A percentile compares a stretch with the other conserved stretches of the same genome.
Evolutionary conservation across 2,329 filamentous ascomycete genomes (phyloP).

Genomic region (Phaeosphaeria sp.): DNA sequence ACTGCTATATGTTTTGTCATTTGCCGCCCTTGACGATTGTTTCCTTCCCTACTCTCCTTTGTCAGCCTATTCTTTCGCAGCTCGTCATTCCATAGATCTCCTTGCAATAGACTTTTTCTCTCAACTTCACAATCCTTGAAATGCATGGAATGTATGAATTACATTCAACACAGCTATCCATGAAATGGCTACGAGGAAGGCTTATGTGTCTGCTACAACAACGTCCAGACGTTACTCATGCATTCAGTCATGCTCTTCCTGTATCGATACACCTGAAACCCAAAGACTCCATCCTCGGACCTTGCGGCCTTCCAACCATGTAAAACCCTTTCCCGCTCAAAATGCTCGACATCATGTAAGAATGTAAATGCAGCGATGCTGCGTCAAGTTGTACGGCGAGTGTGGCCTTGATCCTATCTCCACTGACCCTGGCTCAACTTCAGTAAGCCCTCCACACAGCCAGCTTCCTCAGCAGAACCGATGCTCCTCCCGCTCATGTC

Average conservation of each 20-base stretch:
- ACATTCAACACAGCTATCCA: too few relatives aligned
- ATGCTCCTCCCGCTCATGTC: conserved; percentile 62
- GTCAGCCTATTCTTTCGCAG: neutral
- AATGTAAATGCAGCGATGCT: neutral
- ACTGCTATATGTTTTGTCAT: neutral
- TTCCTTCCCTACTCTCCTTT: neutral
- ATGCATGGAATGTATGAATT: too few relatives aligned
- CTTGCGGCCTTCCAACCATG: neutral
- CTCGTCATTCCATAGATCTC: neutral
- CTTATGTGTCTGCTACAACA: neutral
- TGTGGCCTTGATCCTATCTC: conserved; percentile 51
- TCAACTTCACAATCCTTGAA: too few relatives aligned
- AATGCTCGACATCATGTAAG: conserved; percentile 7
- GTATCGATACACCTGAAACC: neutral
- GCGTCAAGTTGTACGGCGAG: neutral
- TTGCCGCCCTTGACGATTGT: neutral
- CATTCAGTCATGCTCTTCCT: neutral
- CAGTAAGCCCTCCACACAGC: conserved; percentile 87
- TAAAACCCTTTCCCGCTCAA: conserved; percentile 1
- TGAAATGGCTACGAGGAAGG: neutral
- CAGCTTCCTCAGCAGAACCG: conserved; percentile 69
- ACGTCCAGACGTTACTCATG: neutral
- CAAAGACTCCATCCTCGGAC: neutral
- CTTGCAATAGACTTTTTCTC: neutral
- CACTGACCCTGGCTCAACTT: conserved; percentile 93